Percentiles rank a stretch among this genome's conserved stretches.
These are phyloP conservation scores for Puccinia horiana DNA, from an alignment of 1,284 basidiomycete species.

Conservation along the genomic window DNA sequence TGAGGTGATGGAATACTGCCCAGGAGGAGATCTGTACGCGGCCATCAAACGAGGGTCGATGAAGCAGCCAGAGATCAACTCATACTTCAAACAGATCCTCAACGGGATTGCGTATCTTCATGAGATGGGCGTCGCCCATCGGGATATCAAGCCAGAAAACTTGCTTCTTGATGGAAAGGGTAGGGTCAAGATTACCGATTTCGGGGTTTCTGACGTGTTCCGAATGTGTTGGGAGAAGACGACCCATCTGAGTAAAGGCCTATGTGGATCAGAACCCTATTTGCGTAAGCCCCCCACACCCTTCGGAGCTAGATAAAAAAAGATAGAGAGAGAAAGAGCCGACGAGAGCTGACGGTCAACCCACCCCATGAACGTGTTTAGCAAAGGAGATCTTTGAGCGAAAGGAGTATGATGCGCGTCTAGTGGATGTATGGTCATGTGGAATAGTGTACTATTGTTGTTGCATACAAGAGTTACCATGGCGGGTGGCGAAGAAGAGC, in stretches of 20 bases:
- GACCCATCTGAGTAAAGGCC: constrained; percentile 91
- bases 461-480: constrained; percentile 93
- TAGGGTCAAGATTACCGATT: constrained; percentile 98
- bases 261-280: constrained; percentile 97
- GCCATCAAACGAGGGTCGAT: constrained; percentile 97
- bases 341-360: not conserved
- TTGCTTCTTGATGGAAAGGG: constrained; percentile 88
- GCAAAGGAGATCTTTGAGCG: constrained; percentile 38
- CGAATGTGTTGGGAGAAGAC: constrained; percentile 97
- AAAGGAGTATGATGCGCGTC: constrained; percentile 89
- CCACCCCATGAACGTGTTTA: not conserved
- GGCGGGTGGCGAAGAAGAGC: constrained; percentile 85
- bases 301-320: not conserved
- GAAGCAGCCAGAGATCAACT: constrained; percentile 90
- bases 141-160: constrained; percentile 98
- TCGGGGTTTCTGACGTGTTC: constrained; percentile 97
- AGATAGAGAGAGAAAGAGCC: constrained; percentile 22
- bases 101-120: constrained; percentile 86
- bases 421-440: constrained; percentile 97
- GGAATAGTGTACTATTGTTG: constrained; percentile 98
- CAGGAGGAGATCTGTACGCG: constrained; percentile 92
- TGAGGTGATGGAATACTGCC: constrained; percentile 99
- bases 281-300: constrained; percentile 72
- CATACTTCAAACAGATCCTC: constrained; percentile 95
- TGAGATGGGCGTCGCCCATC: constrained; percentile 92